Percentiles rank a stretch among this genome's conserved stretches.
Evolutionary conservation across 164 flowering plant genomes (phyloP).

Genomic region (Aristolochia californica): DNA sequence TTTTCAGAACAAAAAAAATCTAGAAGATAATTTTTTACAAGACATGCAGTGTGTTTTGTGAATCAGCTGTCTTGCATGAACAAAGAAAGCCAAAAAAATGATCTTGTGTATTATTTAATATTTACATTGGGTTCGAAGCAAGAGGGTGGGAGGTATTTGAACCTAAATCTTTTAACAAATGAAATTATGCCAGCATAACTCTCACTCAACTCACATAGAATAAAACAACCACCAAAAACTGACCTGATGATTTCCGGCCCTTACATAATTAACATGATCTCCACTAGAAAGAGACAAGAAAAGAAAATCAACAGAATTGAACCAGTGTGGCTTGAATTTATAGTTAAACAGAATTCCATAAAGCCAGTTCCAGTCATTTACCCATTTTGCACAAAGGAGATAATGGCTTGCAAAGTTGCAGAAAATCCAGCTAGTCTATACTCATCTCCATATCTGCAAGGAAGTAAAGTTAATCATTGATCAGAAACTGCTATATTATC

Average conservation of each 20-base stretch:
- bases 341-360: background rate
- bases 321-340: background rate
- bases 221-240: constrained; percentile 2
- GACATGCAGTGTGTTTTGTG: too few species aligned
- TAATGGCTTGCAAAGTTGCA: constrained; percentile 94
- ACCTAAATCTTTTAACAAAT: too few species aligned
- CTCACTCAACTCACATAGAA: too few species aligned
- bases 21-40: background rate
- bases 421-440: constrained; percentile 97
- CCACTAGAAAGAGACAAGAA: constrained; percentile 44
- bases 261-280: constrained; percentile 70
- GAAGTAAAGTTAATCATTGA: background rate
- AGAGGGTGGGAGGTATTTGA: too few species aligned
- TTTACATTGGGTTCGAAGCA: too few species aligned
- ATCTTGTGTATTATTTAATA: too few species aligned
- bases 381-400: constrained; percentile 99
- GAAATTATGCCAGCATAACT: too few species aligned
- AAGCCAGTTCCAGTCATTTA: constrained; percentile 16
- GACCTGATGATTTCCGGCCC: constrained; percentile 99
- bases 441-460: constrained; percentile 87
- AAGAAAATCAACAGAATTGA: constrained; percentile 7
- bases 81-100: too few species aligned
- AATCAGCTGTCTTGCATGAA: too few species aligned
- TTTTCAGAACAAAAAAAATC: background rate
- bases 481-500: too few species aligned